phyloP scores from a whole-genome alignment of 352 stramenopile genomes.

The Globisporangium carolinianum region DNA sequence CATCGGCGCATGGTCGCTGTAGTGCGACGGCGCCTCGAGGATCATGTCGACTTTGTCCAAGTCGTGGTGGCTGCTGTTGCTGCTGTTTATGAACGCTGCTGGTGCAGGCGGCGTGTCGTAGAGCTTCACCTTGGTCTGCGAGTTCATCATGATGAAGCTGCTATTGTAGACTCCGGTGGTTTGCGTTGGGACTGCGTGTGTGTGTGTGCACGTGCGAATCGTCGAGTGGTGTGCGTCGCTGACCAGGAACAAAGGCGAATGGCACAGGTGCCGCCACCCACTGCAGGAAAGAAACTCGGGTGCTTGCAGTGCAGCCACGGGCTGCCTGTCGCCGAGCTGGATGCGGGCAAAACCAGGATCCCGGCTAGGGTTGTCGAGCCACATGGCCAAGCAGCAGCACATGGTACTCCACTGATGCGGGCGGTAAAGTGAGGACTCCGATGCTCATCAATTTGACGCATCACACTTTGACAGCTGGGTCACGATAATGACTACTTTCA shows the following conservation, averaged over 20 bases:
- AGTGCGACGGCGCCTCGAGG: conserved; percentile 9
- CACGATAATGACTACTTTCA: too few species aligned
- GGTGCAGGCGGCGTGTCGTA: background rate
- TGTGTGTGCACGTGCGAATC: background rate
- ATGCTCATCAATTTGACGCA: too few species aligned
- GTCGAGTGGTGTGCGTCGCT: background rate
- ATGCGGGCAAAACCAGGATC: background rate
- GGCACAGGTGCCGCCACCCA: background rate
- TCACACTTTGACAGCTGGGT: too few species aligned
- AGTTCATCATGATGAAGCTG: background rate
- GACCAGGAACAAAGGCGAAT: background rate
- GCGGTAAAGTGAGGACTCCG: too few species aligned
- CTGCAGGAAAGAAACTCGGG: too few species aligned
- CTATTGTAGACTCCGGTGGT: background rate
- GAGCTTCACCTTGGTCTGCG: background rate
- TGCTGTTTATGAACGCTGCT: background rate
- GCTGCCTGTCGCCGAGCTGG: background rate
- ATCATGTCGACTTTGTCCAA: conserved; percentile 20
- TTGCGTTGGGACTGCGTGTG: background rate
- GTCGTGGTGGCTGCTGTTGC: background rate
- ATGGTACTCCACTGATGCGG: too few species aligned
- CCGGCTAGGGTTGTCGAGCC: too few species aligned
- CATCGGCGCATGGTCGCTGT: background rate
- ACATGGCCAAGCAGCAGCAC: too few species aligned
- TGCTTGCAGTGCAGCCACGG: background rate